Percentiles rank a stretch among this genome's conserved stretches.
Conservation (phyloP, 148 eudicot species). For the Fallopia convolvulus region DNA sequence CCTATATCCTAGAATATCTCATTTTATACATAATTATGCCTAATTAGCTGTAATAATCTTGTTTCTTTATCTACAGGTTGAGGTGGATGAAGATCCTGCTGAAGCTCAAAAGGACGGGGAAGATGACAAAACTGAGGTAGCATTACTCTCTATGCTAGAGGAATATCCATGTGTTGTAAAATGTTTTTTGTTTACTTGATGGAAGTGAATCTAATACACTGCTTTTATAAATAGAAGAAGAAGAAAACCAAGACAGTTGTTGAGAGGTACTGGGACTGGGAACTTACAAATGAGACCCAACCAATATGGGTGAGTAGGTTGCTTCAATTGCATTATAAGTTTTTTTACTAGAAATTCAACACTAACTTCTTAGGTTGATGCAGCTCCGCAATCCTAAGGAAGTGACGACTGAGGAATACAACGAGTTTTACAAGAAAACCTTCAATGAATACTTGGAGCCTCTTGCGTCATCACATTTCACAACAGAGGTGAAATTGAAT, state of each 20-base stretch:
- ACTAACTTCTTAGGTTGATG: constrained; percentile 6
- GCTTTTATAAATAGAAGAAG: constrained; percentile 49
- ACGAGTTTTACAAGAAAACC: constrained; percentile 82
- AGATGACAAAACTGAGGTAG: constrained; percentile 58
- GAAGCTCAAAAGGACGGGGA: constrained; percentile 56
- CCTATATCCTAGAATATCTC: not conserved
- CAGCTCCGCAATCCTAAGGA: constrained; percentile 96
- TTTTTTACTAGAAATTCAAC: not conserved
- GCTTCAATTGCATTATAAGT: not conserved
- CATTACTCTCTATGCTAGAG: not conserved
- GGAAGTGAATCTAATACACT: not conserved
- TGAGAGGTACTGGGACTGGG: constrained; percentile 98
- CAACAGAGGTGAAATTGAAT: constrained; percentile 66
- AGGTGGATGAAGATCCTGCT: constrained; percentile 88
- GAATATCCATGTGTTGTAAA: not conserved
- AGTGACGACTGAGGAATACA: constrained; percentile 80
- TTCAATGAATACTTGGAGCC: constrained; percentile 91
- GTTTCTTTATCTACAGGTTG: constrained; percentile 38
- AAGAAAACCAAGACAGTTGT: constrained; percentile 95
- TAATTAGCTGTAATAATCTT: not conserved
- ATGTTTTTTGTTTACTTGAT: not conserved
- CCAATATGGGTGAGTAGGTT: constrained; percentile 82
- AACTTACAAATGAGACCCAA: constrained; percentile 86
- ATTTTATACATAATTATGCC: not conserved
- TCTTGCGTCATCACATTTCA: constrained; percentile 89